These are phyloP conservation scores for Citeromyces siamensis DNA, from an alignment of 1,139 yeast genomes.

Conservation along the genomic window DNA sequence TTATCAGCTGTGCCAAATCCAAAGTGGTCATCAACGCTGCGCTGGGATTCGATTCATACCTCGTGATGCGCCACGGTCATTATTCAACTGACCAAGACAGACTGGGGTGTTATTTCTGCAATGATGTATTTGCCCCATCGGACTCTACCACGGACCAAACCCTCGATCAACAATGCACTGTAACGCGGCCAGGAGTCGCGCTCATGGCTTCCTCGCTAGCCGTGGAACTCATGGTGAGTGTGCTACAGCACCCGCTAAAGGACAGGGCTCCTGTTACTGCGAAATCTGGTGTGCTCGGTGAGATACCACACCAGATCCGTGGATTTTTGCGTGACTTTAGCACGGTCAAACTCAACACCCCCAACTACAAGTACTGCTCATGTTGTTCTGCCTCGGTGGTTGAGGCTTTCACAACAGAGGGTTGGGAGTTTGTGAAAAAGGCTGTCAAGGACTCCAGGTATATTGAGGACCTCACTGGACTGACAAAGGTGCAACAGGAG, in stretches of 20 bases:
- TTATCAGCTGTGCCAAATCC: constrained; percentile 50
- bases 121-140: constrained; percentile 88
- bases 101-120: constrained; percentile 90
- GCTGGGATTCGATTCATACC: constrained; percentile 82
- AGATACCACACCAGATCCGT: constrained; percentile 78
- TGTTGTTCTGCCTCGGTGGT: constrained; percentile 66
- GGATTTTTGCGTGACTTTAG: constrained; percentile 66
- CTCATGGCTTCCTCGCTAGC: constrained; percentile 78
- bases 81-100: constrained; percentile 19
- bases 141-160: constrained; percentile 80
- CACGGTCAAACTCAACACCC: constrained; percentile 53
- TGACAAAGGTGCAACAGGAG: constrained; percentile 54
- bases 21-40: constrained; percentile 88
- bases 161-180: constrained; percentile 96
- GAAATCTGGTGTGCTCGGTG: constrained; percentile 40
- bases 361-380: constrained; percentile 67
- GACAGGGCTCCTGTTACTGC: constrained; percentile 31
- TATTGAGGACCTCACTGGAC: constrained; percentile 69
- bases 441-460: constrained; percentile 57
- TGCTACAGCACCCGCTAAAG: constrained; percentile 52
- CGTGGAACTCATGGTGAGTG: constrained; percentile 68
- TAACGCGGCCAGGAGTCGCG: constrained; percentile 94
- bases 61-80: constrained; percentile 88
- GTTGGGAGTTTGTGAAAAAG: constrained; percentile 70
- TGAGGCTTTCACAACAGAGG: constrained; percentile 31